These are phyloP conservation scores for Chaetomium sp. DNA, from an alignment of 2,329 filamentous ascomycete genomes.

Conservation along the genomic window DNA sequence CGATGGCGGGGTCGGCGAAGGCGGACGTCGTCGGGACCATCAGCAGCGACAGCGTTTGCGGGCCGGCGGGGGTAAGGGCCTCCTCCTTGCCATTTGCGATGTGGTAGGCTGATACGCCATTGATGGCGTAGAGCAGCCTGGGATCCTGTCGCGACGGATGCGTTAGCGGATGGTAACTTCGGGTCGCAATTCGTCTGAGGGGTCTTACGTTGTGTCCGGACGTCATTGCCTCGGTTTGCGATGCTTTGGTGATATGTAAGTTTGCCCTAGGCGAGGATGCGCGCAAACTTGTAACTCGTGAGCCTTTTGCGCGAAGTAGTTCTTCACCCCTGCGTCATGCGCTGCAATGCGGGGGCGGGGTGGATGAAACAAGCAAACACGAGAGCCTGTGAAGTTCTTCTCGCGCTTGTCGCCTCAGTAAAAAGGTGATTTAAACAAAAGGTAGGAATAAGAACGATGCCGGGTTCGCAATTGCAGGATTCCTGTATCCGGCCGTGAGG, in stretches of 20 bases:
- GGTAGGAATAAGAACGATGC: not conserved
- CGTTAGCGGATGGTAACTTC: not conserved
- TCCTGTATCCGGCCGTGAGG: not conserved
- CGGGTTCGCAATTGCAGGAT: constrained; percentile 5
- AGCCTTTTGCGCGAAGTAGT: no score
- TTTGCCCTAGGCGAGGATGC: no score
- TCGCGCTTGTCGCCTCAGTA: not conserved
- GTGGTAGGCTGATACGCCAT: constrained; percentile 86
- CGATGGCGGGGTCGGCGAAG: constrained; percentile 52
- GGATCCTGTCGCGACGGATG: constrained; percentile 43
- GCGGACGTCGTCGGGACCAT: constrained; percentile 91
- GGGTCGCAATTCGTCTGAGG: not conserved
- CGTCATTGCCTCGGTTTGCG: constrained; percentile 29
- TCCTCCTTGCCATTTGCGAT: constrained; percentile 81
- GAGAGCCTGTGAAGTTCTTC: no score
- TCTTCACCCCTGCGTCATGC: not conserved
- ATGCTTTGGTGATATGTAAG: not conserved
- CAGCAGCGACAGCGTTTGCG: constrained; percentile 84
- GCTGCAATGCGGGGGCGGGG: constrained; percentile 1
- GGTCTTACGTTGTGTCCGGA: constrained; percentile 39
- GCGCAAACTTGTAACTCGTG: no score
- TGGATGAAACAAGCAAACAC: not conserved
- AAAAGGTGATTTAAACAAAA: not conserved
- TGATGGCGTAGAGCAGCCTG: constrained; percentile 64
- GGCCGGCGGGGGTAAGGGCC: constrained; percentile 73